Base-by-base conservation (phyloP, 1,139 yeast genomes). In the Scheffersomyces segobiensis region DNA sequence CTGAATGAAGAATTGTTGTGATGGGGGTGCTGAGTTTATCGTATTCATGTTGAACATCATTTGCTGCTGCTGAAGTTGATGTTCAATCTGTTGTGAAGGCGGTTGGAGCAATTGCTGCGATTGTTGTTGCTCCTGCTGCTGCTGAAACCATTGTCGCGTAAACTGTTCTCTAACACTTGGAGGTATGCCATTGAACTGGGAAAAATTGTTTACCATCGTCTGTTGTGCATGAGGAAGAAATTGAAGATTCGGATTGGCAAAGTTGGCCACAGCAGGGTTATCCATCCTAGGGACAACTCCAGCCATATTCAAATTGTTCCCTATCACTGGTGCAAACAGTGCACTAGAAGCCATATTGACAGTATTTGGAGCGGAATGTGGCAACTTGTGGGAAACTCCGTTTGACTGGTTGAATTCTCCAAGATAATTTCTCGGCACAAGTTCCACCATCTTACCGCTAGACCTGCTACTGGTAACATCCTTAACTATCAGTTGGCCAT, bases 181-280 rank as follows among this genome's bases (percentile, higher is more conserved):
- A 21, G 65, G 70, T 53, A 69, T 62, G 2, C 66, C 58, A 46
- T 57, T 60, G 55, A 67, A 67, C 8, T 72, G 71, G 19, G 67
- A 64, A 55, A 62, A 67, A 7, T 70, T 71, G 55, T 69, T 69
- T 14, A 67, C 71, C 72, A 70, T 70, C 55, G 67, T 57, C 53
- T 66, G 71, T 50, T 61, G 64, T 6, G 55, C 51, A 19, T 60
- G 61, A 12, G 60, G 63, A 26, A 49, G 55, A 42, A 53, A 51
- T 20, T 51, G 47, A 56, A 18, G 55, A 18, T 19, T 49, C 39
- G 57, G 17, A 12, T 32, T 32, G 17, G 42, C 42, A 26, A 48
- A 48, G 26, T 20, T 48, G 17, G 50, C 18, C 21, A 48, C 4
- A 14, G 14, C 50, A 21, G 50, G 26, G 7, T 24, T 24, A 4